Base-by-base conservation (phyloP, 176 grass and related monocot species). In the Phoenix roebelenii region DNA sequence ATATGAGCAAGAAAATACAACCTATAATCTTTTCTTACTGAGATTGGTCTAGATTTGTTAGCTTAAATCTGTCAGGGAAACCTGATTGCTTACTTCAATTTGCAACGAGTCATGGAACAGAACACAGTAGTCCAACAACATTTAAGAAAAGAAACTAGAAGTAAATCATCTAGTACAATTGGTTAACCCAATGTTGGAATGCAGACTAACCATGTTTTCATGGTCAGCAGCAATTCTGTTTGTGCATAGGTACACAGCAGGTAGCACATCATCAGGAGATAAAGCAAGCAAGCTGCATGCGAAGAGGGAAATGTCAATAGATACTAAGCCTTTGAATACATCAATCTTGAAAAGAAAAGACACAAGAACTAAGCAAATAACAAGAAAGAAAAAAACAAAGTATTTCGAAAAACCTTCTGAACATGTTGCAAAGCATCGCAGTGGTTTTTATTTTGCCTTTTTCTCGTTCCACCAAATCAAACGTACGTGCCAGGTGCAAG, bases 201-300 rank as follows among this genome's bases (percentile, higher is more conserved):
- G 51, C 50, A 50, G 22, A 77, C 81, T 77, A 85, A 97, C 92
- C 63, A 80, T 76, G 70, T 91, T 97, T 84, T 97, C 87, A 88
- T 97, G 87, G 63, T 83, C 84, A 54, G 87, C 69, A 78, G 84
- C 77, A 70, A 97, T 83, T 88, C 74, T 96, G 59, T 97, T 91
- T 64, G 86, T 88, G 60, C 87, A 97, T 7, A 97, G 76, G 80
- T 97, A 91, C 30, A 97, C 76, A 91, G 84, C 87, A 77, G 92
- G 87, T 56, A 91, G 72, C 59, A 97, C 80, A 73, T 97, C 92
- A 67, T 85, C 81, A 72, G 81, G 92, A n/a, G 92, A 91, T 65
- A 97, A 60, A 15, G 78, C 74, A 88, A 97, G 83, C 75, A 97
- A 82, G 84, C 87, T 97, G 81, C 77, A 90, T 70, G 50, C 15